These are phyloP conservation scores for Kazachstania sp. DNA, from an alignment of 1,139 yeast species.

Conservation along the genomic window DNA sequence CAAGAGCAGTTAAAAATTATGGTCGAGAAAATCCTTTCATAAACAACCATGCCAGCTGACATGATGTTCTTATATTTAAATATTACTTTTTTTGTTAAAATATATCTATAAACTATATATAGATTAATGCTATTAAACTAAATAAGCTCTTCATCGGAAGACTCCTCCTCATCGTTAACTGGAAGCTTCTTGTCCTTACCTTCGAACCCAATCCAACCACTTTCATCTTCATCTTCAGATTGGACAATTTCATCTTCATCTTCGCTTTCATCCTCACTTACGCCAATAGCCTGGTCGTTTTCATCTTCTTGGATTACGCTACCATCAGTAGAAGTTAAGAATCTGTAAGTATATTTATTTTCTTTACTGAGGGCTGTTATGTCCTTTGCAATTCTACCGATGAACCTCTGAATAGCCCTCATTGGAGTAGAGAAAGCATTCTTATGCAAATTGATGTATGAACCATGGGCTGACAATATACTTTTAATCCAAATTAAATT, in stretches of 20 bases:
- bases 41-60: not conserved
- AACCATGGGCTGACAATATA: conserved; percentile 66
- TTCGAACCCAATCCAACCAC: conserved; percentile 28
- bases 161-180: conserved; percentile 12
- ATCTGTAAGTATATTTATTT: conserved; percentile 46
- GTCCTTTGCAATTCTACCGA: conserved; percentile 68
- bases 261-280: conserved; percentile 5
- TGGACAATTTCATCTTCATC: conserved; percentile 20
- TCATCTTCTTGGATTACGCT: conserved; percentile 19
- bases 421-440: conserved; percentile 59
- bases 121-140: conserved; percentile 3
- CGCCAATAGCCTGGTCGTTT: conserved; percentile 23
- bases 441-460: conserved; percentile 54
- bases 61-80: not conserved
- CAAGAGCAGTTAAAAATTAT: too few species aligned
- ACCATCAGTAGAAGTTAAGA: conserved; percentile 35
- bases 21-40: too few species aligned
- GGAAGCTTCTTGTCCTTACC: conserved; percentile 20
- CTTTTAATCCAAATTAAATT: conserved; percentile 72
- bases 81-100: not conserved
- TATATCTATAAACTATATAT: not conserved
- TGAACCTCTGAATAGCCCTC: conserved; percentile 66
- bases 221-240: conserved; percentile 22
- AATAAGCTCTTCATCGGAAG: conserved; percentile 17
- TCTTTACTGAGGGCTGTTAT: conserved; percentile 48